Evolutionary conservation across 257 asterid genomes (phyloP).

Genomic region (Nicotiana attenuata): DNA sequence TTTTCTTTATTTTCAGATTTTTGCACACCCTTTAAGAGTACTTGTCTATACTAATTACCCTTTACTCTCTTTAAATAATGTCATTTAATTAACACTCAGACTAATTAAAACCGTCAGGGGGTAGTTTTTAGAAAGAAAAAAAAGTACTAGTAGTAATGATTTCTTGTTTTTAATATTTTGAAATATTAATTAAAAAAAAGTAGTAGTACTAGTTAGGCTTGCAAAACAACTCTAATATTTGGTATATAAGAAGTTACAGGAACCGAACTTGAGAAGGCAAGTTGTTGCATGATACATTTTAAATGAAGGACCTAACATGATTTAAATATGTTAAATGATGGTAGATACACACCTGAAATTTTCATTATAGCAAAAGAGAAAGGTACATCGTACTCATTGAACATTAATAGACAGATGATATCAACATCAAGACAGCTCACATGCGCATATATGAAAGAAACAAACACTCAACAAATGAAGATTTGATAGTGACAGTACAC

Average conservation of each 20-base stretch:
- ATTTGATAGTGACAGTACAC: background rate
- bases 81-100: background rate
- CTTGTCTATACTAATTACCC: background rate
- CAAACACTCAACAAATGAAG: slow-evolving; percentile 3
- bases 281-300: background rate
- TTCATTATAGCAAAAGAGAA: background rate
- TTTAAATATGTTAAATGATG: background rate
- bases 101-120: background rate
- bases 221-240: too few relatives aligned
- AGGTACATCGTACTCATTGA: background rate
- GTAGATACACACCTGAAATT: background rate
- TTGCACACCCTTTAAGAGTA: background rate
- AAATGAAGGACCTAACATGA: background rate
- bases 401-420: background rate
- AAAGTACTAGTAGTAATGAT: too few relatives aligned
- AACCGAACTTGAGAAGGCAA: background rate
- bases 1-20: background rate
- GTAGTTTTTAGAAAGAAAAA: background rate
- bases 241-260: too few relatives aligned
- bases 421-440: slow-evolving; percentile 48
- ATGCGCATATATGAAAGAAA: background rate
- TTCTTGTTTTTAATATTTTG: too few relatives aligned
- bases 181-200: too few relatives aligned
- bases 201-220: too few relatives aligned
- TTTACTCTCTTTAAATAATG: background rate